These are phyloP conservation scores for Rhodamnia rubescens DNA, from an alignment of 345 rosid species.

Conservation along the genomic window DNA sequence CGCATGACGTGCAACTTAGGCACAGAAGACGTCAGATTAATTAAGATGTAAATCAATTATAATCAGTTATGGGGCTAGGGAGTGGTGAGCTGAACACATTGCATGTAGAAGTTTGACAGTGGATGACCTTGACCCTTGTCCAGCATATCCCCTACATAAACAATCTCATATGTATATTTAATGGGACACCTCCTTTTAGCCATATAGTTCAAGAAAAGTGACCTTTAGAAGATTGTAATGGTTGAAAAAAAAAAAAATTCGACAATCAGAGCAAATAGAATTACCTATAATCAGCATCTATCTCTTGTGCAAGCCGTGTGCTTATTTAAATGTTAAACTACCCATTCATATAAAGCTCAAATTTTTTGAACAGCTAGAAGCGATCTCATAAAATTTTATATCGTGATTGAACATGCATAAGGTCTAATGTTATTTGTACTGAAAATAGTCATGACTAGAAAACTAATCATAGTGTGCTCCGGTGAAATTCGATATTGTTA, in stretches of 20 bases:
- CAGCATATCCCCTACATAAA: no score
- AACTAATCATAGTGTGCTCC: not conserved
- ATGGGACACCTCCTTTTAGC: not conserved
- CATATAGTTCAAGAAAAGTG: not conserved
- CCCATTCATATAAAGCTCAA: not conserved
- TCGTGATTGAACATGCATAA: not conserved
- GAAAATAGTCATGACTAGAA: not conserved
- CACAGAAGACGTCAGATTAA: no score
- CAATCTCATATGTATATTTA: no score
- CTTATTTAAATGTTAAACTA: accelerated
- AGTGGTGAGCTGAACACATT: no score
- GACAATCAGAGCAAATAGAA: not conserved
- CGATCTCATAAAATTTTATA: not conserved
- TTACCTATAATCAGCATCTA: not conserved
- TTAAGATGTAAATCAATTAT: no score
- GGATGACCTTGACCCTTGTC: no score
- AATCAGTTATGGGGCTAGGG: no score
- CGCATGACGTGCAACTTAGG: no score
- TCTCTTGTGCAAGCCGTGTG: not conserved
- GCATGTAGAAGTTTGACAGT: no score
- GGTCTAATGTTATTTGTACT: not conserved
- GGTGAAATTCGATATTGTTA: not conserved
- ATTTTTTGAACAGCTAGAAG: no score
- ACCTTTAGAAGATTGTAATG: not conserved
- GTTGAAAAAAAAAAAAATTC: not conserved